Percentiles rank a stretch among this genome's conserved stretches.
Conservation (phyloP, 768 basidiomycete species). For the Lentinula detonsa region DNA sequence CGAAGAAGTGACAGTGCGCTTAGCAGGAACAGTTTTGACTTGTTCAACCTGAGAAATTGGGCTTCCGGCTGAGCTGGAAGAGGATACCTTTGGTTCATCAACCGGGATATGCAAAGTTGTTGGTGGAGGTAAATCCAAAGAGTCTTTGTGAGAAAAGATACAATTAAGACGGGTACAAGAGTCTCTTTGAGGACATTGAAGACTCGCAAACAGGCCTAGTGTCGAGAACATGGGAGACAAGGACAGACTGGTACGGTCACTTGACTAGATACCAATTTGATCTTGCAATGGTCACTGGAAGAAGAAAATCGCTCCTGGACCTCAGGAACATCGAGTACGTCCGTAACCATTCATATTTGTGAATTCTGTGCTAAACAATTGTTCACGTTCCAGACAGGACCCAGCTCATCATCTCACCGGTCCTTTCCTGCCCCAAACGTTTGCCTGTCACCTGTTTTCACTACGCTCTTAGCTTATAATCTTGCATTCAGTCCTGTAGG, state of each 20-base stretch:
- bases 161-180: slow-evolving; percentile 50
- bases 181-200: slow-evolving; percentile 52
- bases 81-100: slow-evolving; percentile 15
- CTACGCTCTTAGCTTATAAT: not conserved
- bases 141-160: slow-evolving; percentile 54
- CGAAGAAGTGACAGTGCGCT: slow-evolving; percentile 37
- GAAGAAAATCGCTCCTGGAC: not conserved
- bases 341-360: not conserved
- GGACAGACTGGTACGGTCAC: not conserved
- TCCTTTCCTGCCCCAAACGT: slow-evolving; percentile 63
- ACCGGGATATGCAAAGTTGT: slow-evolving; percentile 33
- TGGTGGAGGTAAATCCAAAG: slow-evolving; percentile 25
- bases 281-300: not conserved
- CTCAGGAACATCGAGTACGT: not conserved
- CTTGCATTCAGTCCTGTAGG: slow-evolving; percentile 4
- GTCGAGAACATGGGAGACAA: slow-evolving; percentile 53
- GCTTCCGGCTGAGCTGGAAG: slow-evolving; percentile 11
- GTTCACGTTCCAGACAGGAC: slow-evolving; percentile 35
- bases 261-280: not conserved
- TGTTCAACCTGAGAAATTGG: not conserved
- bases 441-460: slow-evolving; percentile 12
- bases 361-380: not conserved
- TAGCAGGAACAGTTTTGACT: slow-evolving; percentile 35
- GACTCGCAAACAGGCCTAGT: slow-evolving; percentile 46
- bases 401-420: slow-evolving; percentile 56